Percentiles rank a stretch among this genome's conserved stretches.
phyloP scores from a whole-genome alignment of 2,329 filamentous ascomycete species.

The Aotearoamyces nothofagi region DNA sequence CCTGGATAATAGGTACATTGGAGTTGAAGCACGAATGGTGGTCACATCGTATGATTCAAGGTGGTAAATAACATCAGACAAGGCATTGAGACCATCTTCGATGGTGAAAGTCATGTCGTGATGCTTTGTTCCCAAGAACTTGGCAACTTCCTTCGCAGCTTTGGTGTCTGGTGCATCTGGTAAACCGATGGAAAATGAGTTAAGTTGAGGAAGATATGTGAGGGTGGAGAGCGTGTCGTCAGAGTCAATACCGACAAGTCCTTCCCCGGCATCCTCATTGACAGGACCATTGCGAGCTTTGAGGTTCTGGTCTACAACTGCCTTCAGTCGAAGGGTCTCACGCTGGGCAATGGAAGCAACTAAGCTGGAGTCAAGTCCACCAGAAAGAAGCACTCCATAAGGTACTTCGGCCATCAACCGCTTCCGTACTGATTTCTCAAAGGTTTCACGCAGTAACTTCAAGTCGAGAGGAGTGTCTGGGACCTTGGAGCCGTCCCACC shows the following conservation, averaged over 20 bases:
- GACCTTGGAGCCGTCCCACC: slow-evolving; percentile 74
- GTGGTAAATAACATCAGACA: slow-evolving; percentile 96
- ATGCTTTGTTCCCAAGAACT: slow-evolving; percentile 95
- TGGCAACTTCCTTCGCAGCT: slow-evolving; percentile 83
- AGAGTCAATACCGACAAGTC: slow-evolving; percentile 88
- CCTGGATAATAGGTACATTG: slow-evolving; percentile 93
- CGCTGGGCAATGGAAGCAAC: slow-evolving; percentile 91
- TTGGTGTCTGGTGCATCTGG: slow-evolving; percentile 84
- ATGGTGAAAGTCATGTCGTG: slow-evolving; percentile 98
- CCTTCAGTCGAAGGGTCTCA: slow-evolving; percentile 67
- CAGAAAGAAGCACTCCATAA: slow-evolving; percentile 89
- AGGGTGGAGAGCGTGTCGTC: slow-evolving; percentile 79
- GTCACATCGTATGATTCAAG: slow-evolving; percentile 97
- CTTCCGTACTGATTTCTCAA: slow-evolving; percentile 90
- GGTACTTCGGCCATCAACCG: slow-evolving; percentile 97
- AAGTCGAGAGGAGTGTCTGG: slow-evolving; percentile 72
- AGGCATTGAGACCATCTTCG: slow-evolving; percentile 89
- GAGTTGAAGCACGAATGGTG: slow-evolving; percentile 93
- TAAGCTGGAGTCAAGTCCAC: slow-evolving; percentile 88
- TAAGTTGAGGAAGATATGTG: slow-evolving; percentile 84
- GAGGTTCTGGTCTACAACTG: slow-evolving; percentile 33
- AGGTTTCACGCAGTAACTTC: slow-evolving; percentile 61
- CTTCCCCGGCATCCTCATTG: slow-evolving; percentile 45
- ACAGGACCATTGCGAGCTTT: slow-evolving; percentile 23
- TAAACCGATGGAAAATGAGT: slow-evolving; percentile 97